Percentiles rank a stretch among this genome's conserved stretches.
Conservation (phyloP, 2,329 filamentous ascomycete species). For the Ophiocordyceps camponoti-floridani region DNA sequence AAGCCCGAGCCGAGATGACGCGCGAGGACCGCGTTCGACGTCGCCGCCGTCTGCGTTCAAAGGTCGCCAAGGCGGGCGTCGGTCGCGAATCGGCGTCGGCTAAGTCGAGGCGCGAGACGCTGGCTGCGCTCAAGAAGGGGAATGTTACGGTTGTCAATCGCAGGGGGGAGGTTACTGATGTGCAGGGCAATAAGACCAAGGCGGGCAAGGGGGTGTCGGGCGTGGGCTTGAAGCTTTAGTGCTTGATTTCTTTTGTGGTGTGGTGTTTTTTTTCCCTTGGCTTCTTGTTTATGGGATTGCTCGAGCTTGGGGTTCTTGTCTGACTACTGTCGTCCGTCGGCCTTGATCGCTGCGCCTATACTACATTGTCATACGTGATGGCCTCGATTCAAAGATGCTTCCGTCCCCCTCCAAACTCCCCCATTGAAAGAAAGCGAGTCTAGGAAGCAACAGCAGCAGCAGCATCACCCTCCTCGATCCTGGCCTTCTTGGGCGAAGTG, state of each 20-base stretch:
- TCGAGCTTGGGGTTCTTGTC: too few relatives aligned
- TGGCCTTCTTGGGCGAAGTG: too few relatives aligned
- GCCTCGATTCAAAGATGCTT: too few relatives aligned
- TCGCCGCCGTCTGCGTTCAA: slow-evolving; percentile 71
- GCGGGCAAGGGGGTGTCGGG: slow-evolving; percentile 31
- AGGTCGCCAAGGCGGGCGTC: slow-evolving; percentile 49
- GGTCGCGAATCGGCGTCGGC: slow-evolving; percentile 35
- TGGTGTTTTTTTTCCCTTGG: neutral
- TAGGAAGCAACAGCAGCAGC: too few relatives aligned
- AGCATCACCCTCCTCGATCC: too few relatives aligned
- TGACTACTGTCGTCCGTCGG: too few relatives aligned
- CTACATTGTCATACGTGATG: too few relatives aligned
- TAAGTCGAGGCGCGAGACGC: slow-evolving; percentile 26
- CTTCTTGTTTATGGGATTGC: too few relatives aligned
- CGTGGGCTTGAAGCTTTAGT: slow-evolving; percentile 43
- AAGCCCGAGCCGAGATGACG: slow-evolving; percentile 72
- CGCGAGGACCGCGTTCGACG: slow-evolving; percentile 68
- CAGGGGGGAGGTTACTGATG: slow-evolving; percentile 69
- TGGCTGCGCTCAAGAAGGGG: slow-evolving; percentile 60
- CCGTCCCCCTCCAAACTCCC: too few relatives aligned
- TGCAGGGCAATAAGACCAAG: slow-evolving; percentile 62
- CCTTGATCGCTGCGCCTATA: too few relatives aligned
- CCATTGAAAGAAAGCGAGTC: too few relatives aligned
- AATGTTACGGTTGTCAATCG: slow-evolving; percentile 84
- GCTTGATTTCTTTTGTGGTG: neutral